phyloP scores from a whole-genome alignment of 192 early-diverging fungal species.

The Dissophora ornata region DNA sequence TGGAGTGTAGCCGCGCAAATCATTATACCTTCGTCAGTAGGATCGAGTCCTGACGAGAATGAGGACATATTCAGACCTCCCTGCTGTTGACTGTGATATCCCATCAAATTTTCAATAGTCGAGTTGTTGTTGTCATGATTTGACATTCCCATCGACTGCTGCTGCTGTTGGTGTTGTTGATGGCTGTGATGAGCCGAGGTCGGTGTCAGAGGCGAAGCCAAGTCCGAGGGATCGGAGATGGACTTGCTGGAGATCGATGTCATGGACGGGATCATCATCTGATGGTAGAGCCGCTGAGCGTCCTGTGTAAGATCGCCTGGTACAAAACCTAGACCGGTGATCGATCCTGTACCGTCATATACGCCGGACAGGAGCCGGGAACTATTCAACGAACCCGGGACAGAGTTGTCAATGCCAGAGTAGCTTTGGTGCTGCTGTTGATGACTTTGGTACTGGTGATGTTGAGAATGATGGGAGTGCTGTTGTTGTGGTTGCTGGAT shows the following conservation, averaged over 20 bases:
- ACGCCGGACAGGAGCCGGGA: constrained; percentile 22
- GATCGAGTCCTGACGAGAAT: neutral
- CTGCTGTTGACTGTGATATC: constrained; percentile 5
- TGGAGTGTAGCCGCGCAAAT: neutral
- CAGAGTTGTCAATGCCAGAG: neutral
- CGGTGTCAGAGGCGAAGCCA: too few species aligned
- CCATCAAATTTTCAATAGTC: constrained; percentile 1
- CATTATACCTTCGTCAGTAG: neutral
- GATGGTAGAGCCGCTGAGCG: neutral
- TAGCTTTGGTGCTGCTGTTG: constrained; percentile 13
- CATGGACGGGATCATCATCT: neutral
- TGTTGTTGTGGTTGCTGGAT: constrained; percentile 8
- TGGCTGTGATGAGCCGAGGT: neutral
- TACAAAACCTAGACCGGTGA: neutral
- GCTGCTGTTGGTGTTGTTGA: neutral
- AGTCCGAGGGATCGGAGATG: constrained; percentile 4
- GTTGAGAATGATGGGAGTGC: neutral
- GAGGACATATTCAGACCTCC: neutral
- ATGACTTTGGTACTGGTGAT: neutral
- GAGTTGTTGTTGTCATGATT: too few species aligned
- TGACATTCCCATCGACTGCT: too few species aligned
- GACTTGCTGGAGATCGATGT: neutral
- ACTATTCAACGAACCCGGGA: constrained; percentile 1
- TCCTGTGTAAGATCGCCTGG: constrained; percentile 5
- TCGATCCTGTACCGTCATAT: constrained; percentile 1